Evolutionary conservation across 73 alveolate species (phyloP), one percentile per base, ranked within the genome.

Genomic region (Paramecium primaurelia): DNA sequence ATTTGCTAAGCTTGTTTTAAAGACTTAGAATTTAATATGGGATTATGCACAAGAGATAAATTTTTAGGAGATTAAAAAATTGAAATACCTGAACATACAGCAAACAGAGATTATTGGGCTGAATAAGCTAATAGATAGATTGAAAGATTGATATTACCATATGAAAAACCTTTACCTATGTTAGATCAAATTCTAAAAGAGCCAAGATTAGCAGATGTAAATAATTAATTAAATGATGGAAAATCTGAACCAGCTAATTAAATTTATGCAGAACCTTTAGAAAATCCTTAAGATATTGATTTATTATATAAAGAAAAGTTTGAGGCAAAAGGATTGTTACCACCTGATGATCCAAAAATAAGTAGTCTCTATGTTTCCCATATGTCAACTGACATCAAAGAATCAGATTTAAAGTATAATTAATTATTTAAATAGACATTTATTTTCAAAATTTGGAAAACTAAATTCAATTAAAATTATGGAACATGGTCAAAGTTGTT

Each of bases 21-120:
- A 69, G 99, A 98, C 92, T 88, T 98, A 26, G 98, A 98, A 95
- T 97, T 96, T 89, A 99, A 99, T 32, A 96, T 97, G 89, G 99
- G 99, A 14, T 97, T 98, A 34, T 98, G 97, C 86, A 94, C 97
- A 83, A 94, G 99, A 94, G 99, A 98, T 93, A 97, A 97, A 84
- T 96, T 95, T 88, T 80, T 98, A 25, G 96, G 97, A 94, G 89
- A 94, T 90, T 80, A 92, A 83, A 86, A 83, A 92, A 94, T 98
- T 3, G 98, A 94, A 71, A 96, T 98, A 60, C 99, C 99, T 16
- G 93, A 96, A 92, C 99, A 98, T 77, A 95, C 92, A 12, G 97
- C 97, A 25, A 98, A 98, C 89, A 96, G 98, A 85, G 99, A 98
- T 75, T 97, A 92, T 93, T 98, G 98, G 97, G 97, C 98, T 40